phyloP scores from a whole-genome alignment of 2,329 filamentous ascomycete species.

The Monosporascus sp. region DNA sequence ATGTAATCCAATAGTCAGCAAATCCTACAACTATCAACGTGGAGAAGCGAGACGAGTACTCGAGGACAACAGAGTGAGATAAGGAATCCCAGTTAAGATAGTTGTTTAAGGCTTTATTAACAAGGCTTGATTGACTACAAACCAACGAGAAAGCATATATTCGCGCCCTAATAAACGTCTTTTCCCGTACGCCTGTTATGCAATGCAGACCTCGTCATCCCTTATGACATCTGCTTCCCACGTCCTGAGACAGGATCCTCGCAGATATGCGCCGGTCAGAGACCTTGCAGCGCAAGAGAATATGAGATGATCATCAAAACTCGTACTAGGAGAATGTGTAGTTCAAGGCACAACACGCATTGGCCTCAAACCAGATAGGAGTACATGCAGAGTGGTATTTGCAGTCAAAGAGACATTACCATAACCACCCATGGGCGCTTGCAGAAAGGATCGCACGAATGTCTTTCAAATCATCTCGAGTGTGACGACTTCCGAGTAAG shows the following conservation, averaged over 20 bases:
- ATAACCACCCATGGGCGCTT: background rate
- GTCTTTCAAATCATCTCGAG: background rate
- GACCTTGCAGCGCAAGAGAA: constrained; percentile 35
- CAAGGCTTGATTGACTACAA: constrained; percentile 12
- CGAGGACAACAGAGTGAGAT: background rate
- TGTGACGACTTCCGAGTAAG: background rate
- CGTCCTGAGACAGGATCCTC: constrained; percentile 31
- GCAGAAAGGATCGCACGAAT: background rate
- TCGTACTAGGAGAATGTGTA: constrained; percentile 1
- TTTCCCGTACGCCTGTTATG: constrained; percentile 44
- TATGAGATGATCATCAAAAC: constrained; percentile 1
- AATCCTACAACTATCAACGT: background rate
- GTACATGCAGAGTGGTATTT: constrained; percentile 24
- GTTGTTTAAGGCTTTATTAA: background rate
- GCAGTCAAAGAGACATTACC: constrained; percentile 3
- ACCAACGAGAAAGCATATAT: constrained; percentile 14
- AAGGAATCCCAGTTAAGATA: background rate
- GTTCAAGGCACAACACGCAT: background rate
- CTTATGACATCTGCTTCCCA: constrained; percentile 36
- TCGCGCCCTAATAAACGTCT: constrained; percentile 23
- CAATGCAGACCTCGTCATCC: constrained; percentile 49
- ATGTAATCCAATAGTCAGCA: too few relatives aligned
- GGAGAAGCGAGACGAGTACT: background rate
- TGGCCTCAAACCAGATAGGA: constrained; percentile 8
- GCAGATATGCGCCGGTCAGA: constrained; percentile 42